phyloP scores from a whole-genome alignment of 129 eudicot genomes.

The Helichrysum umbraculigerum region DNA sequence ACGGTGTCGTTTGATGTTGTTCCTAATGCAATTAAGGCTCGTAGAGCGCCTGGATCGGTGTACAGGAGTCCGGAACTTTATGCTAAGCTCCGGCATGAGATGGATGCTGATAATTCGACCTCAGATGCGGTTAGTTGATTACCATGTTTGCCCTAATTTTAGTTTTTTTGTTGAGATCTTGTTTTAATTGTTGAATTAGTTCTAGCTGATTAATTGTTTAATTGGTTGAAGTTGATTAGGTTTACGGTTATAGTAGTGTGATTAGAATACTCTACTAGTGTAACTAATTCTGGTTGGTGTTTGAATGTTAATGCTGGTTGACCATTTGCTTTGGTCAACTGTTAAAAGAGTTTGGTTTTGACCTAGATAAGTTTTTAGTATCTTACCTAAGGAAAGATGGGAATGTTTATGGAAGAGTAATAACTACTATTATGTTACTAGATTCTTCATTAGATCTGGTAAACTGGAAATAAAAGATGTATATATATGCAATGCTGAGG shows the following conservation, averaged over 20 bases:
- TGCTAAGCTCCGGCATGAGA: constrained; percentile 17
- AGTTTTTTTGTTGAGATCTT: background rate
- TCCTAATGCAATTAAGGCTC: constrained; percentile 38
- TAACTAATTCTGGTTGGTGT: background rate
- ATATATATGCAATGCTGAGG: constrained; percentile 10
- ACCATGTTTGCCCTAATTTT: background rate
- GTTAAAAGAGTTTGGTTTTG: too few relatives aligned
- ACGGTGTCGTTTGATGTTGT: constrained; percentile 46
- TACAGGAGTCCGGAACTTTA: constrained; percentile 82
- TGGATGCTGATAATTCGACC: constrained; percentile 37
- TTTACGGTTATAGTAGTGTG: background rate
- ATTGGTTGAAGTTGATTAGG: background rate
- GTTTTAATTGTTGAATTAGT: background rate
- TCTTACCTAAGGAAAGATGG: constrained; percentile 7
- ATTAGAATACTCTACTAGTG: background rate
- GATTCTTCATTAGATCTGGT: constrained; percentile 7
- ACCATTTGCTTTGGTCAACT: too few relatives aligned
- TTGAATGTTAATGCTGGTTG: background rate
- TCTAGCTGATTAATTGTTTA: background rate
- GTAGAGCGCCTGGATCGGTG: constrained; percentile 68
- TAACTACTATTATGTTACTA: background rate
- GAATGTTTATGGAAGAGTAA: constrained; percentile 15
- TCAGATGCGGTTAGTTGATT: constrained; percentile 53
- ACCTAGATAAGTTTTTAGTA: too few relatives aligned
- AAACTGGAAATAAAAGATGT: background rate